Conservation (phyloP, 2,329 filamentous ascomycete genomes). For the Cordyceps farinosa region DNA sequence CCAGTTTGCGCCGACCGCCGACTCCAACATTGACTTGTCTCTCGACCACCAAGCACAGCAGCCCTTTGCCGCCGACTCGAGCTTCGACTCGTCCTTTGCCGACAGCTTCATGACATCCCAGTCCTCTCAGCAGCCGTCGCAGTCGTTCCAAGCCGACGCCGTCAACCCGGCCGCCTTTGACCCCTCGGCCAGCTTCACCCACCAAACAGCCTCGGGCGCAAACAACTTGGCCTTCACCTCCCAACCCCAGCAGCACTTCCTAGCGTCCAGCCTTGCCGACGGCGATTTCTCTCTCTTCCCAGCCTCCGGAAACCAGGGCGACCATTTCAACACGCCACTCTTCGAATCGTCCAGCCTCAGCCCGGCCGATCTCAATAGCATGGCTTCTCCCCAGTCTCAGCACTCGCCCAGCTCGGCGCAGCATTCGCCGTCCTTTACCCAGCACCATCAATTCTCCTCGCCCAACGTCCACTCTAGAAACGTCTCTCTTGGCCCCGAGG, state of each 20-base stretch:
- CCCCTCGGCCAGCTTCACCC: conserved; percentile 42
- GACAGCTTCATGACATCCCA: conserved; percentile 41
- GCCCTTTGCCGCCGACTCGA: conserved; percentile 43
- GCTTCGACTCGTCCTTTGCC: conserved; percentile 47
- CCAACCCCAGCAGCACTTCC: conserved; percentile 43
- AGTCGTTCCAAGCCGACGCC: conserved; percentile 30
- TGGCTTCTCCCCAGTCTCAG: conserved; percentile 53
- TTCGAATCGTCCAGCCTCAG: conserved; percentile 50
- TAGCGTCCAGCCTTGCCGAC: conserved; percentile 50
- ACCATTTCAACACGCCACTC: conserved; percentile 59
- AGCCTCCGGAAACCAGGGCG: conserved; percentile 43
- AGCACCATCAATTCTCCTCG: conserved; percentile 51
- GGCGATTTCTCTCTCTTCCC: conserved; percentile 65
- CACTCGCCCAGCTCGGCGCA: conserved; percentile 52
- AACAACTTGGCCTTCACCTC: conserved; percentile 32
- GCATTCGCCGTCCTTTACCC: conserved; percentile 56
- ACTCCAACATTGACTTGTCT: conserved; percentile 52
- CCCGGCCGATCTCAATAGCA: conserved; percentile 47
- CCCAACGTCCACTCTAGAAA: conserved; percentile 52
- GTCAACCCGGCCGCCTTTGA: conserved; percentile 33
- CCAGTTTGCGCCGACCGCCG: conserved; percentile 47
- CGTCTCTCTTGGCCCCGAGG: conserved; percentile 54
- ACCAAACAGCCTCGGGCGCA: conserved; percentile 39
- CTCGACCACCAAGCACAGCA: conserved; percentile 47
- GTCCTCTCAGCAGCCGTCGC: conserved; percentile 30